A percentile compares a stretch with the other conserved stretches of the same genome.
phyloP scores from a whole-genome alignment of 768 basidiomycete species.

The Exsudoporus frostii region DNA sequence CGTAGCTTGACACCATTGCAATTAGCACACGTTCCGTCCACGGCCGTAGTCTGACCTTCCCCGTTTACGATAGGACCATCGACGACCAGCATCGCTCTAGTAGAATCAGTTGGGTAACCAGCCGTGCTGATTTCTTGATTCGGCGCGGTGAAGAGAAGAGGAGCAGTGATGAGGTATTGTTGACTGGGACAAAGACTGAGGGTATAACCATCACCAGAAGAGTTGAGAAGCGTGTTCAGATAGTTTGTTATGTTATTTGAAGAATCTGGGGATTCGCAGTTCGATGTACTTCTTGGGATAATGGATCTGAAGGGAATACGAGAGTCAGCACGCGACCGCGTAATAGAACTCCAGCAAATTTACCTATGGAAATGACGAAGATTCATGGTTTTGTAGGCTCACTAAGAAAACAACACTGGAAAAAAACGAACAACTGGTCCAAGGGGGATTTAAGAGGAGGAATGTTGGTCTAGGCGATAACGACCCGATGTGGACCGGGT shows the following conservation, averaged over 20 bases:
- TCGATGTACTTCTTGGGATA: background rate
- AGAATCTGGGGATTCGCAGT: slow-evolving; percentile 48
- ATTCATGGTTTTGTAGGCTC: slow-evolving; percentile 14
- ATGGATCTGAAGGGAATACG: background rate
- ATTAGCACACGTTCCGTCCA: slow-evolving; percentile 59
- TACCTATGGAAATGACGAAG: slow-evolving; percentile 8
- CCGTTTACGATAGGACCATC: slow-evolving; percentile 60
- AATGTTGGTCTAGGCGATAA: background rate
- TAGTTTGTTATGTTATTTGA: slow-evolving; percentile 60
- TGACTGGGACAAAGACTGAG: slow-evolving; percentile 63
- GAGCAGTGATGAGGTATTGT: slow-evolving; percentile 61
- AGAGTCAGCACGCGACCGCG: slow-evolving; percentile 3
- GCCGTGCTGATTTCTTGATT: slow-evolving; percentile 80
- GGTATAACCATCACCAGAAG: slow-evolving; percentile 62
- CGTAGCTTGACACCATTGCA: slow-evolving; percentile 63
- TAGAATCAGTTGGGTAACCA: slow-evolving; percentile 67
- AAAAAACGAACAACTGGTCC: background rate
- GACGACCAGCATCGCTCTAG: slow-evolving; percentile 69
- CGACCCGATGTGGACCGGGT: background rate
- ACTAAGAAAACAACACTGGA: background rate
- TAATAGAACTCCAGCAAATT: background rate
- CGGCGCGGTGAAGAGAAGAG: slow-evolving; percentile 61
- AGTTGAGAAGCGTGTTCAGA: slow-evolving; percentile 60
- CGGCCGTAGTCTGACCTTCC: slow-evolving; percentile 67
- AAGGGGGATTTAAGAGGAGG: background rate